phyloP scores from a whole-genome alignment of 495 filamentous ascomycete genomes.

The Xylaria telfairii region DNA sequence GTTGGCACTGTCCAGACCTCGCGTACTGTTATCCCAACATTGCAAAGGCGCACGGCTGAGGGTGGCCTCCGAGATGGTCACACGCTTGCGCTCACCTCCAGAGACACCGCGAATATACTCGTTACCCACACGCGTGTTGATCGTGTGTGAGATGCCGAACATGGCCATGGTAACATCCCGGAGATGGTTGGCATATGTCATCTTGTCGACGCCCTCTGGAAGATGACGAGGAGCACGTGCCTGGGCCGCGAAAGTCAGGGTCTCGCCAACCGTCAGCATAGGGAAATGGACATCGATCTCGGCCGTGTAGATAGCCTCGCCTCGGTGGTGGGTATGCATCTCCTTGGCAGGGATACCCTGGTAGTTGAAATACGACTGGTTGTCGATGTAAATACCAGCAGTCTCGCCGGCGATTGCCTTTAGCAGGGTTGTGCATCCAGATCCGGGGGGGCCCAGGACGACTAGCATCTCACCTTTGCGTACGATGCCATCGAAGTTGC shows the following conservation, averaged over 20 bases:
- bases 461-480: slow-evolving; percentile 79
- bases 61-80: slow-evolving; percentile 77
- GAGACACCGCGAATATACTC: slow-evolving; percentile 80
- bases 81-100: slow-evolving; percentile 83
- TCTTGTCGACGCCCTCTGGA: slow-evolving; percentile 62
- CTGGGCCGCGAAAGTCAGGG: slow-evolving; percentile 75
- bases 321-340: slow-evolving; percentile 73
- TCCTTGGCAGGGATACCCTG: slow-evolving; percentile 66
- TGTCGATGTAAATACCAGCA: slow-evolving; percentile 71
- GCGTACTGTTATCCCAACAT: slow-evolving; percentile 86
- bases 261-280: slow-evolving; percentile 80
- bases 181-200: slow-evolving; percentile 67
- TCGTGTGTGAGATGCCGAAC: slow-evolving; percentile 76
- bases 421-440: slow-evolving; percentile 79
- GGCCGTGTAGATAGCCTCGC: slow-evolving; percentile 81
- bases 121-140: slow-evolving; percentile 80
- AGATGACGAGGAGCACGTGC: slow-evolving; percentile 69
- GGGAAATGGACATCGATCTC: slow-evolving; percentile 85
- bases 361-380: slow-evolving; percentile 73
- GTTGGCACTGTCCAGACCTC: slow-evolving; percentile 80
- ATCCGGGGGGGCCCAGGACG: slow-evolving; percentile 78
- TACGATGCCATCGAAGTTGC: slow-evolving; percentile 80
- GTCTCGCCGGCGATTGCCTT: slow-evolving; percentile 82
- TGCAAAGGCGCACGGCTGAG: slow-evolving; percentile 71
- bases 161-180: slow-evolving; percentile 81